A percentile compares a stretch with the other conserved stretches of the same genome.
phyloP scores from a whole-genome alignment of 2,329 filamentous ascomycete species.

The Coniochaeta prunicola region DNA sequence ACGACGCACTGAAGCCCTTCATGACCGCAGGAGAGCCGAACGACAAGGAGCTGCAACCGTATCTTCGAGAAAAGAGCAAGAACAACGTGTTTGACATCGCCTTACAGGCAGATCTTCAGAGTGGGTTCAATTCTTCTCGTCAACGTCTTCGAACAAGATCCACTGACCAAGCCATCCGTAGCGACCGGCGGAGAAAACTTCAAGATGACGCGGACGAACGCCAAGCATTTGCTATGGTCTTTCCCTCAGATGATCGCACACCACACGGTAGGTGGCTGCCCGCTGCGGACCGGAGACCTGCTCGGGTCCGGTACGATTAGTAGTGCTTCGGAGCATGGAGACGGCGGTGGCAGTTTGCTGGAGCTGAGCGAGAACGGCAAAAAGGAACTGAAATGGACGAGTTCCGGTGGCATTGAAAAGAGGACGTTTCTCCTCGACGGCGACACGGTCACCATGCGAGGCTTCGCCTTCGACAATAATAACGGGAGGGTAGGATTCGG shows the following conservation, averaged over 20 bases:
- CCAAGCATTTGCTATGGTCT: conserved; percentile 68
- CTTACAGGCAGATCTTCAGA: conserved; percentile 57
- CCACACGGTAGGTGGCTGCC: conserved; percentile 69
- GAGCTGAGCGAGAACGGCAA: conserved; percentile 39
- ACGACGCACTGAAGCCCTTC: conserved; percentile 63
- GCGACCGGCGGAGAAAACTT: neutral
- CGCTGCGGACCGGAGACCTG: conserved; percentile 65
- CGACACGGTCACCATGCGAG: conserved; percentile 33
- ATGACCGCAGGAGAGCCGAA: conserved; percentile 24
- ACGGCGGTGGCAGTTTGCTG: conserved; percentile 33
- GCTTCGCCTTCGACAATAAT: conserved; percentile 21
- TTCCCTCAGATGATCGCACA: conserved; percentile 80
- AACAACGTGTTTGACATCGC: conserved; percentile 62
- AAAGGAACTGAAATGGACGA: conserved; percentile 21
- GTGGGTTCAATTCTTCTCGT: conserved; percentile 24
- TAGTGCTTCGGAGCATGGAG: conserved; percentile 21
- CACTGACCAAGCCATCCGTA: neutral
- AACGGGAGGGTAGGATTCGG: conserved; percentile 35
- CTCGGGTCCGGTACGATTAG: conserved; percentile 73
- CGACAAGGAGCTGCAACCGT: conserved; percentile 25
- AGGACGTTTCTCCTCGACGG: conserved; percentile 38
- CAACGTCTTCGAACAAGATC: neutral
- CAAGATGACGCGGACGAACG: conserved; percentile 50
- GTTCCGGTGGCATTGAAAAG: conserved; percentile 29
- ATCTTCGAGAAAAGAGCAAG: conserved; percentile 50